Percentiles rank a stretch among this genome's conserved stretches.
These are phyloP conservation scores for Agarophyton chilense DNA, from an alignment of 23 red algal genomes.

Conservation along the genomic window DNA sequence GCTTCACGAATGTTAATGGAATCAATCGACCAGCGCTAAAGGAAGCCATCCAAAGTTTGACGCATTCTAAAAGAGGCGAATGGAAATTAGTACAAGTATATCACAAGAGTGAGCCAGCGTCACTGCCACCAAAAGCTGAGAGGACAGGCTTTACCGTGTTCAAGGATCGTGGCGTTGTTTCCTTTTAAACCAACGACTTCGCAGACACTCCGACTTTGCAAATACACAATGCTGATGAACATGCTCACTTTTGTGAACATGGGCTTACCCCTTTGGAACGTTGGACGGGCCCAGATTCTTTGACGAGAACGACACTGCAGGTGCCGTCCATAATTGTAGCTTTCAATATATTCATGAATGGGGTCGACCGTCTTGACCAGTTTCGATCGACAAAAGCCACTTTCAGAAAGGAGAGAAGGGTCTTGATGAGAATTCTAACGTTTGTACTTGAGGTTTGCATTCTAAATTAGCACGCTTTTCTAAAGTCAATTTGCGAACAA, in stretches of 20 bases:
- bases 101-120: not conserved
- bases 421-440: constrained; percentile 3
- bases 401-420: not conserved
- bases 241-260: not conserved
- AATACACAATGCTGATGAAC: not conserved
- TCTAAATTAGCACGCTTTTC: not conserved
- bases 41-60: not conserved
- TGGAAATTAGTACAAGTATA: not conserved
- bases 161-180: not conserved
- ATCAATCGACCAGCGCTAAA: not conserved
- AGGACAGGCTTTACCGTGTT: not conserved
- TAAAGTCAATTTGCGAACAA: not conserved
- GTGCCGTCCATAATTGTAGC: not conserved
- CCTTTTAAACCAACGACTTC: not conserved
- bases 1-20: not conserved
- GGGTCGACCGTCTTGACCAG: constrained; percentile 1
- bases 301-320: not conserved
- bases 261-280: not conserved
- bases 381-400: not conserved
- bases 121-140: not conserved
- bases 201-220: not conserved
- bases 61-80: not conserved
- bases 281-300: not conserved
- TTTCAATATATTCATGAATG: constrained; percentile 1
- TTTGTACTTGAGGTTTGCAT: not conserved